These are phyloP conservation scores for Rubus parviflorus DNA, from an alignment of 306 rosid species.

Conservation along the genomic window DNA sequence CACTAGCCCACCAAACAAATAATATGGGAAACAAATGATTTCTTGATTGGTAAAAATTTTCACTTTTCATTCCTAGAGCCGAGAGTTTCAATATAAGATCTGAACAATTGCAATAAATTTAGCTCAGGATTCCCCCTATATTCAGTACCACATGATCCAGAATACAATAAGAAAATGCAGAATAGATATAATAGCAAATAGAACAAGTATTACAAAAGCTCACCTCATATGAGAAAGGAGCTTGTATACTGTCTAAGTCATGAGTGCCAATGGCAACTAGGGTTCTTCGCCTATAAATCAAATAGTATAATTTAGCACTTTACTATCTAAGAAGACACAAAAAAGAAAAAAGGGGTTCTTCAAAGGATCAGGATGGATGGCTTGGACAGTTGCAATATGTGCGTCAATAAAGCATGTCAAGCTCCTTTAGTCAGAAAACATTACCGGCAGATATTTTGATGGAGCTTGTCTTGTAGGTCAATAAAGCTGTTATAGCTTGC, in stretches of 20 bases:
- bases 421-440: slow-evolving; percentile 20
- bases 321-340: background rate
- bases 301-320: slow-evolving; percentile 11
- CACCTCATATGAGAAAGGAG: slow-evolving; percentile 95
- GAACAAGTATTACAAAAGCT: slow-evolving; percentile 16
- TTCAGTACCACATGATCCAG: slow-evolving; percentile 3
- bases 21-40: background rate
- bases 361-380: background rate
- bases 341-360: background rate
- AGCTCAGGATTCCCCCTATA: background rate
- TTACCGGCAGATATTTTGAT: slow-evolving; percentile 94
- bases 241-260: slow-evolving; percentile 77
- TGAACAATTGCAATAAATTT: background rate
- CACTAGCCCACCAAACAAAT: background rate
- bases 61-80: background rate
- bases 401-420: background rate
- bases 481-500: slow-evolving; percentile 84
- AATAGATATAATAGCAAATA: slow-evolving; percentile 7
- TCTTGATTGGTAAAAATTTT: background rate
- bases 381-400: background rate
- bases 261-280: slow-evolving; percentile 98
- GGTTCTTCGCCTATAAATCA: slow-evolving; percentile 68
- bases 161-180: slow-evolving; percentile 11
- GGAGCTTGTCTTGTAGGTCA: slow-evolving; percentile 96
- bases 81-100: slow-evolving; percentile 8